Evolutionary conservation across 192 early-diverging fungal species (phyloP).

Genomic region (Funneliformis mosseae): DNA sequence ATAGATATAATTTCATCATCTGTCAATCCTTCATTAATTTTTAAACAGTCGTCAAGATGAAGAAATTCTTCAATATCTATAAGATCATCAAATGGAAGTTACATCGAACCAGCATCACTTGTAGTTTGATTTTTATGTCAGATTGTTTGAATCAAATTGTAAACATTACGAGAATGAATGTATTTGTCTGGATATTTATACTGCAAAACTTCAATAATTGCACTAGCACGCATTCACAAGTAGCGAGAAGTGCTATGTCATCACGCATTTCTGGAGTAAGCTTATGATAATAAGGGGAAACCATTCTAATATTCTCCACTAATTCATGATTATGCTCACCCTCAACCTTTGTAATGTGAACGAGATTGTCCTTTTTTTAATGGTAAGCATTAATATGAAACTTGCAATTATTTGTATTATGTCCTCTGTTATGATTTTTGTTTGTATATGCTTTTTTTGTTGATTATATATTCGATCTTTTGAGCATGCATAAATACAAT

Average conservation of each 20-base stretch:
- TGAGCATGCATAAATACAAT: background rate
- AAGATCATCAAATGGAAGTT: slow-evolving; percentile 9
- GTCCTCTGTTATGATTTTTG: background rate
- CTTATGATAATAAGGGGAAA: background rate
- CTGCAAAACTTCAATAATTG: slow-evolving; percentile 20
- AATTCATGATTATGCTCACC: slow-evolving; percentile 4
- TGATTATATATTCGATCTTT: background rate
- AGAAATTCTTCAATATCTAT: too few species aligned
- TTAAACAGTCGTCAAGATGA: too few species aligned
- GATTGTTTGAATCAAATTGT: slow-evolving; percentile 14
- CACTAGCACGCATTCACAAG: background rate
- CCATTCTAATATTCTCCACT: background rate
- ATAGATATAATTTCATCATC: too few species aligned
- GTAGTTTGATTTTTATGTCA: background rate
- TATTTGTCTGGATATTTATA: background rate
- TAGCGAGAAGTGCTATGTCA: background rate
- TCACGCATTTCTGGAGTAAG: background rate
- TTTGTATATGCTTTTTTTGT: slow-evolving; percentile 10
- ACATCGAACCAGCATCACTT: slow-evolving; percentile 15
- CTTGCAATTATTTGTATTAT: slow-evolving; percentile 8
- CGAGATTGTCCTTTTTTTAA: slow-evolving; percentile 1
- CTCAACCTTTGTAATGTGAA: slow-evolving; percentile 7
- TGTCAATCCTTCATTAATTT: too few species aligned
- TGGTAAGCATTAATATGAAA: slow-evolving; percentile 1
- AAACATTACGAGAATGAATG: slow-evolving; percentile 8